Evolutionary conservation across 257 asterid species (phyloP).

Genomic region (Solanum stenotomum): DNA sequence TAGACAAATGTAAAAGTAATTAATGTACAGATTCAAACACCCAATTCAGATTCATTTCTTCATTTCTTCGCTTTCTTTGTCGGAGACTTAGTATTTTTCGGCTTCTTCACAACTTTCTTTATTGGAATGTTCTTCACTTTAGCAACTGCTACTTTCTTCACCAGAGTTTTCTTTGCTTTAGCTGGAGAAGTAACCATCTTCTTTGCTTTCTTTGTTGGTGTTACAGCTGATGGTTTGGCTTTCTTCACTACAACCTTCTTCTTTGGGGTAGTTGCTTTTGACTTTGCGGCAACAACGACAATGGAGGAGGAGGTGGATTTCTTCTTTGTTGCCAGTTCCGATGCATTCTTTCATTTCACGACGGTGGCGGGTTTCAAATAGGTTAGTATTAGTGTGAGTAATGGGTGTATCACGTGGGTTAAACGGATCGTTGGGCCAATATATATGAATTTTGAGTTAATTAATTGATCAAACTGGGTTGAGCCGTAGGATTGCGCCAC

Average conservation of each 20-base stretch:
- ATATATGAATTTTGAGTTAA: too few species aligned
- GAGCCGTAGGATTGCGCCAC: too few species aligned
- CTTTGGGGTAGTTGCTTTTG: constrained; percentile 9
- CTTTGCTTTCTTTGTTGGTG: constrained; percentile 7
- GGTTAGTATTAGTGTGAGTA: too few species aligned
- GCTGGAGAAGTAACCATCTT: constrained; percentile 1
- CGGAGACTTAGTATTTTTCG: neutral
- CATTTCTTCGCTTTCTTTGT: neutral
- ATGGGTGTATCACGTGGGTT: too few species aligned
- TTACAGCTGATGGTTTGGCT: neutral
- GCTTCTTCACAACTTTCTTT: neutral
- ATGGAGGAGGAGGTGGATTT: neutral
- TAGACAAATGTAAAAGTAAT: neutral
- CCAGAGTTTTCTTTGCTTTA: constrained; percentile 6
- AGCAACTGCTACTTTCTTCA: neutral
- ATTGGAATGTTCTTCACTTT: neutral
- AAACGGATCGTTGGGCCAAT: too few species aligned
- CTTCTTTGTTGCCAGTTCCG: neutral
- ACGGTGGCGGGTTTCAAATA: too few species aligned
- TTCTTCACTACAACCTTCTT: constrained; percentile 1
- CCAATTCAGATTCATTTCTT: neutral
- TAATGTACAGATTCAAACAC: neutral
- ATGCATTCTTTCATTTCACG: constrained; percentile 15
- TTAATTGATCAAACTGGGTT: too few species aligned
- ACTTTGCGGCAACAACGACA: neutral